Base-by-base conservation (phyloP, 2,329 filamentous ascomycete species). In the Aschersonia sp. region DNA sequence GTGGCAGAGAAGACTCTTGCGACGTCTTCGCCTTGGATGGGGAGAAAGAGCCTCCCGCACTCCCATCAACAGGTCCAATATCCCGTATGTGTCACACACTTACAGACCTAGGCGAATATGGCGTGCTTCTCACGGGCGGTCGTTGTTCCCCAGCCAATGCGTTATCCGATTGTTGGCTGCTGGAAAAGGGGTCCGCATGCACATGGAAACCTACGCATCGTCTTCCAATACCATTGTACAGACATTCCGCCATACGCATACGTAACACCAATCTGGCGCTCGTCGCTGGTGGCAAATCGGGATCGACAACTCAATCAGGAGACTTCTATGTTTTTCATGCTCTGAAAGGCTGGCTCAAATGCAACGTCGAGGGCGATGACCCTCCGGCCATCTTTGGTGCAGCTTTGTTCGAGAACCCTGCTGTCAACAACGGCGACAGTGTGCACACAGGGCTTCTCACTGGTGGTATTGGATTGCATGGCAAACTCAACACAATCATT, bases 131-230 rank as follows among this genome's bases (percentile, higher is more conserved):
- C 44, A 73, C 77, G 32, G 89, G 90, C 30, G 90, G 90, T 5
- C 76, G 89, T 50, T 72, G 75, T n/a, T 90, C 87, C 6, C 88
- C 89, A 5, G 71, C 79, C 10, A 73, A 72, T 32, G 79, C 79
- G 1, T 67, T 87, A 41, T 68, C 69, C 37, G 85, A 92, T 60
- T 88, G 84, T 55, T 95, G 87, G 87, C 55, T 88, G 2, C 77
- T 82, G 52, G 70, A 74, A 46, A 73, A 73, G 45, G 57, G 55
- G 10, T 70, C 70, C 4, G 52, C 56, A 2, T 62, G 62, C 42
- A 61, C 57, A 11, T 95, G 87, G 87, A 69, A 71, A 49, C 72
- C 69, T 52, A 73, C 77, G 11, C 70, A 81, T 49, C 73, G 77
- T 55, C 68, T 95, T n/a, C 81, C 83, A 0, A 56, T 68, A n/a